Evolutionary conservation across 148 eudicot genomes (phyloP), one percentile per base, ranked within the genome.

Genomic region (Persicaria tinctoria): DNA sequence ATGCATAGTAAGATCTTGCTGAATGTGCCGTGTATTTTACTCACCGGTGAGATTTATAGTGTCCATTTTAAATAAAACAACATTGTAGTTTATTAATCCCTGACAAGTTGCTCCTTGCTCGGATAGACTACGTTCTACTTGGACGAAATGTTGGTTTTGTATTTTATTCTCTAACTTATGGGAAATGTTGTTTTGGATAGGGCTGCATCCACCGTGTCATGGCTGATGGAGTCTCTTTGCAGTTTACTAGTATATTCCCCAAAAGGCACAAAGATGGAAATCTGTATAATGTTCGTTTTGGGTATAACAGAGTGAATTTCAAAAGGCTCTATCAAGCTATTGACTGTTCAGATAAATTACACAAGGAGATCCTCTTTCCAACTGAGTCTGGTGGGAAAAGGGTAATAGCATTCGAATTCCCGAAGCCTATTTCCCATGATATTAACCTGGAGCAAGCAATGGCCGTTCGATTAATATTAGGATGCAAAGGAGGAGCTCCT

Each of bases 131-230:
- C 46, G 23, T 62, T 27, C 68, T 10, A 62, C 45, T 8, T 32
- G 44, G 16, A 62, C 10, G 20, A 20, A 20, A 20, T 20, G 23
- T 32, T 32, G 38, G 38, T 32, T 32, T 32, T 32, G 38, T 54
- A 9, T 74, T 74, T 12, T 54, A 32, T 38, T 74, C 46, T 38
- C 45, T 41, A 12, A 74, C 11, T 54, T 74, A 5, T 16, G 55
- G 12, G 12, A 41, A 44, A 16, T 74, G 8, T 56, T 74, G 55
- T 49, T 74, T 54, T 84, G 73, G 20, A 73, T 84, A 95, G 99
- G 99, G 99, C 75, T 86, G 51, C 79, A 85, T 95, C 68, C 84
- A 88, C 79, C 90, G 97, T 49, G 93, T 95, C 72, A 97, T 90
- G 85, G 96, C 99, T 73, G 99, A 95, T 82, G 97, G 85, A 73